A percentile compares a stretch with the other conserved stretches of the same genome.
These are phyloP conservation scores for Lecanosticta acicola DNA, from an alignment of 2,329 filamentous ascomycete genomes.

Conservation along the genomic window DNA sequence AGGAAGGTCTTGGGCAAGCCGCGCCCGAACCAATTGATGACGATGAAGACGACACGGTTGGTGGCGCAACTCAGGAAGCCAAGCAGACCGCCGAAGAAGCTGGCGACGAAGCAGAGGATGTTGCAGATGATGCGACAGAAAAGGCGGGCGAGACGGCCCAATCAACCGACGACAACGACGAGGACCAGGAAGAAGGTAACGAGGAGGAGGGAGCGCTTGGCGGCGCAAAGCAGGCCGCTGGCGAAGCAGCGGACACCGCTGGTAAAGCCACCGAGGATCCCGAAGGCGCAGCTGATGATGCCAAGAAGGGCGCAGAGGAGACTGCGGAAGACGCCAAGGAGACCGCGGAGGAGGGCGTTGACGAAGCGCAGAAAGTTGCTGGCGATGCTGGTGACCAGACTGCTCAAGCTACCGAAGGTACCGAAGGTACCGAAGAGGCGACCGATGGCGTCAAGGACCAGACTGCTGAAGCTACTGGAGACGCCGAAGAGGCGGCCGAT, in stretches of 20 bases:
- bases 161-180: conserved; percentile 31
- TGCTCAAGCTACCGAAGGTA: conserved; percentile 27
- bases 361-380: conserved; percentile 30
- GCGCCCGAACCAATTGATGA: conserved; percentile 45
- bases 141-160: conserved; percentile 36
- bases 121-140: conserved; percentile 40
- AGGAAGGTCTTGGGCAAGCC: conserved; percentile 41
- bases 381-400: conserved; percentile 30
- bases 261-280: conserved; percentile 40
- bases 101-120: conserved; percentile 31
- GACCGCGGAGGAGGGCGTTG: conserved; percentile 29
- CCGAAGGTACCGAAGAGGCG: conserved; percentile 28
- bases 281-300: conserved; percentile 26
- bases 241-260: conserved; percentile 43
- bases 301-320: conserved; percentile 34
- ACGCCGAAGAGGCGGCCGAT: conserved; percentile 29
- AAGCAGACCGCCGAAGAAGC: conserved; percentile 42
- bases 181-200: conserved; percentile 25
- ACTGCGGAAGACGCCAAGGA: conserved; percentile 29
- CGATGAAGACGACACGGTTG: conserved; percentile 31
- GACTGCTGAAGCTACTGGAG: conserved; percentile 26
- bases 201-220: conserved; percentile 36
- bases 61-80: conserved; percentile 30
- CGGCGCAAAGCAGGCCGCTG: conserved; percentile 43
- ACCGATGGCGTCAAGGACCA: conserved; percentile 28